Evolutionary conservation across 305 asterid species (phyloP).

Genomic region (Fraxinus sp.): DNA sequence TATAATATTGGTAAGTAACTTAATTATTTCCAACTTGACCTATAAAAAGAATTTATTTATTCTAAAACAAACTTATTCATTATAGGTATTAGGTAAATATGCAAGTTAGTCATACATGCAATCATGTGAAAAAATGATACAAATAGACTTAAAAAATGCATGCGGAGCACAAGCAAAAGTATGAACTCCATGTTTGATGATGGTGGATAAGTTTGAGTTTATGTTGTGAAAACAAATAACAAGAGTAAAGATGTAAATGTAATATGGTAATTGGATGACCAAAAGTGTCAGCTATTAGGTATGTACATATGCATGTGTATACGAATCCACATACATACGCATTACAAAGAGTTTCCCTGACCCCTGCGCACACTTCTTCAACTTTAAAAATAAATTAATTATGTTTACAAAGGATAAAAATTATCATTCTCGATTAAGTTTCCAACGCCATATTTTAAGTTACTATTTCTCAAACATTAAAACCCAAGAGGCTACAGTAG

Average conservation of each 20-base stretch:
- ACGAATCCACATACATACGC: not conserved
- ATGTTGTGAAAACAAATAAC: not conserved
- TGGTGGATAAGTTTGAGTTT: not conserved
- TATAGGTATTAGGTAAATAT: not conserved
- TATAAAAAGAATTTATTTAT: not conserved
- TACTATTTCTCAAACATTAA: not conserved
- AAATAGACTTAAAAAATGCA: not conserved
- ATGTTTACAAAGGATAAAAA: not conserved
- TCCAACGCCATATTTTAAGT: constrained; percentile 1
- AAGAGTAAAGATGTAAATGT: not conserved
- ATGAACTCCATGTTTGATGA: not conserved
- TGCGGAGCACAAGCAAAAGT: not conserved
- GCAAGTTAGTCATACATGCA: not conserved
- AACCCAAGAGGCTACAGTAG: not conserved
- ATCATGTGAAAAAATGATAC: not conserved
- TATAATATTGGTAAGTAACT: not conserved
- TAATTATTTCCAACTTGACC: not conserved
- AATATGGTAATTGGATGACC: not conserved
- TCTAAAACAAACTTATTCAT: not conserved
- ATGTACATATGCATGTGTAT: not conserved
- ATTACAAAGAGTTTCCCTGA: not conserved
- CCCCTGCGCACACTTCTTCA: not conserved
- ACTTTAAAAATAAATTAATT: not conserved
- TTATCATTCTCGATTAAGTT: not conserved
- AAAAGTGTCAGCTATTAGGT: not conserved